Percentiles rank a stretch among this genome's conserved stretches.
Evolutionary conservation across 208 protist genomes (phyloP).

Genomic region (Leishmania gerbilli): DNA sequence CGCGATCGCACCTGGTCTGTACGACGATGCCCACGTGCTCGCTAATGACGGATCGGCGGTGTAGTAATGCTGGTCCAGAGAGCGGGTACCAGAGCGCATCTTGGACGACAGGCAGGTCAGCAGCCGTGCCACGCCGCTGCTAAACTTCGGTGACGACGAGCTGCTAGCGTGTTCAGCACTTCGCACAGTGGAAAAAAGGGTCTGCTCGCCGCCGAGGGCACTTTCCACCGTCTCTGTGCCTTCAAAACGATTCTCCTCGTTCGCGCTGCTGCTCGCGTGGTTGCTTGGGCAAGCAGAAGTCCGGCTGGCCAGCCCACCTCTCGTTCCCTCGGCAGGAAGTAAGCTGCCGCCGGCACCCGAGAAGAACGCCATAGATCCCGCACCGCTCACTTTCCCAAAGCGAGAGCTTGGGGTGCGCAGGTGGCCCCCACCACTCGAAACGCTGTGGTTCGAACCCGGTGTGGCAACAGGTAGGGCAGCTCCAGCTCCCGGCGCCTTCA

Average conservation of each 20-base stretch:
- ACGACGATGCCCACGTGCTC: too few relatives aligned
- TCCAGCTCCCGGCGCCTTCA: neutral
- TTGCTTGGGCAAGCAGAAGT: neutral
- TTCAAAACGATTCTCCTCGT: neutral
- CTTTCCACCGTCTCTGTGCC: neutral
- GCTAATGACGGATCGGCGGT: neutral
- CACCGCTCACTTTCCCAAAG: neutral
- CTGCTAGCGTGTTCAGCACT: constrained; percentile 8
- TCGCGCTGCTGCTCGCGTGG: constrained; percentile 9
- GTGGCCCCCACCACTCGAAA: neutral
- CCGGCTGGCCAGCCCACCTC: neutral
- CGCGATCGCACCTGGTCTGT: neutral
- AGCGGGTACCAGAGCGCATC: neutral
- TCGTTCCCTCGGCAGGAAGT: neutral
- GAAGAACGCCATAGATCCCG: neutral
- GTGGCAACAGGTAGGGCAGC: too few relatives aligned
- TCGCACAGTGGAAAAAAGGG: neutral
- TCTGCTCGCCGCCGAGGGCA: neutral
- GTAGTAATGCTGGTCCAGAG: neutral
- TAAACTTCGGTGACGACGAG: neutral
- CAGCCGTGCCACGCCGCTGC: neutral
- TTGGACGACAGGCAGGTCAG: neutral
- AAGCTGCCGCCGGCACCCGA: neutral
- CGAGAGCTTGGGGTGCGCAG: neutral
- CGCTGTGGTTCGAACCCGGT: neutral